Evolutionary conservation across 352 stramenopile species (phyloP).

Genomic region (Phytophthora boehmeriae): DNA sequence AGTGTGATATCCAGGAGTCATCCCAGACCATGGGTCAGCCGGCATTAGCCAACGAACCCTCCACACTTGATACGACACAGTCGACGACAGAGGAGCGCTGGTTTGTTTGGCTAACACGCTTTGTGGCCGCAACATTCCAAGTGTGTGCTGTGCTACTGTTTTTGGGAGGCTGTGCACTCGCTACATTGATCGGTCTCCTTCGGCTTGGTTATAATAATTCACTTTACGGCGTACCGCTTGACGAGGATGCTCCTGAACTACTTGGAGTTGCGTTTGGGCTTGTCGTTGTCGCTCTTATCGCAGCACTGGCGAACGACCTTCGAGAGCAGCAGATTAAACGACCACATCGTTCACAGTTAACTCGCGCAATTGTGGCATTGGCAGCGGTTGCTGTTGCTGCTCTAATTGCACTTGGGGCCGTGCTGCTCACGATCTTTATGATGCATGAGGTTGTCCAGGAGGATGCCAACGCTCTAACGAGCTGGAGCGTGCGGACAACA

Average conservation of each 20-base stretch:
- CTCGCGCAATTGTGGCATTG: constrained; percentile 19
- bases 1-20: background rate
- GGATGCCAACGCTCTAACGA: constrained; percentile 46
- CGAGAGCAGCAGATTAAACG: constrained; percentile 39
- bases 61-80: constrained; percentile 52
- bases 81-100: constrained; percentile 79
- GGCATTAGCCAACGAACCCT: constrained; percentile 14
- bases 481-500: constrained; percentile 78
- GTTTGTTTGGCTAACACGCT: constrained; percentile 69
- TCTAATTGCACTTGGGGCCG: constrained; percentile 45
- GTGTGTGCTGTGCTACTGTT: constrained; percentile 41
- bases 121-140: constrained; percentile 48
- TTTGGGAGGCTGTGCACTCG: constrained; percentile 47
- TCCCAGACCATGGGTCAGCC: constrained; percentile 10
- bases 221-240: constrained; percentile 59
- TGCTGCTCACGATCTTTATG: constrained; percentile 65
- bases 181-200: constrained; percentile 60
- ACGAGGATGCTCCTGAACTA: constrained; percentile 48
- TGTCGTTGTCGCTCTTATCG: constrained; percentile 43
- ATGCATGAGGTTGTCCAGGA: constrained; percentile 61
- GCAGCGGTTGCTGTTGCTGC: constrained; percentile 43
- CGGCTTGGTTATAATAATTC: constrained; percentile 52
- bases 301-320: constrained; percentile 60
- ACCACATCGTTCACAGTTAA: constrained; percentile 24
- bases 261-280: constrained; percentile 41